Percentiles rank a stretch among this genome's conserved stretches.
Evolutionary conservation across 331 rosid species (phyloP).

Genomic region (Quercus phellos): DNA sequence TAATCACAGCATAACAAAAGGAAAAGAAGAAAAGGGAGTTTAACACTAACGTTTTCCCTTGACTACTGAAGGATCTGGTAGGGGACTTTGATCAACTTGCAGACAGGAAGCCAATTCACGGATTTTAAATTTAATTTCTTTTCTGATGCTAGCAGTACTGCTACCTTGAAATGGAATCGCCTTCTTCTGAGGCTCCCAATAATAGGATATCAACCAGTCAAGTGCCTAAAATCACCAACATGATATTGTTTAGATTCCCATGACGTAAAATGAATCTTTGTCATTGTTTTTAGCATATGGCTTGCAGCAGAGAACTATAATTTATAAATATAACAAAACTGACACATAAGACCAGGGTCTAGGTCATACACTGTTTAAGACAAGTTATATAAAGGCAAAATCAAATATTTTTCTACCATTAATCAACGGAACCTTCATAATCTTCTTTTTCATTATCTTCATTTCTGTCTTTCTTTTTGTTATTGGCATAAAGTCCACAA

Average conservation of each 20-base stretch:
- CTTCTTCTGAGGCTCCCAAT: conserved; percentile 92
- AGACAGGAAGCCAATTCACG: conserved; percentile 49
- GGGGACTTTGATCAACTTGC: conserved; percentile 40
- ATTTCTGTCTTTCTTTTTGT: too few relatives aligned
- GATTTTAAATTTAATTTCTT: conserved; percentile 59
- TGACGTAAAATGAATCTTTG: background rate
- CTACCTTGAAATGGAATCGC: conserved; percentile 77
- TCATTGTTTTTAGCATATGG: too few relatives aligned
- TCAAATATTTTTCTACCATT: too few relatives aligned
- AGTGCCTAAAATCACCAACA: conserved; percentile 64
- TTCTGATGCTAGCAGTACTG: conserved; percentile 35
- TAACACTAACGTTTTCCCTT: conserved; percentile 60
- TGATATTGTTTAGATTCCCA: background rate
- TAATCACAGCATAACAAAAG: background rate
- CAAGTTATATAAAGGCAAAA: too few relatives aligned
- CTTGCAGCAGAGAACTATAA: background rate
- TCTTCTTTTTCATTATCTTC: too few relatives aligned
- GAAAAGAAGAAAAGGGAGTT: conserved; percentile 8
- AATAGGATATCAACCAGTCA: conserved; percentile 79
- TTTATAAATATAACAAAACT: background rate
- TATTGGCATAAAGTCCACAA: too few relatives aligned
- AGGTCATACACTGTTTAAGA: background rate
- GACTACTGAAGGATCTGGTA: conserved; percentile 25
- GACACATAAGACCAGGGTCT: background rate
- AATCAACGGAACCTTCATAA: too few relatives aligned